A percentile compares a stretch with the other conserved stretches of the same genome.
phyloP scores from a whole-genome alignment of 768 basidiomycete species.

The Suillus placidus region DNA sequence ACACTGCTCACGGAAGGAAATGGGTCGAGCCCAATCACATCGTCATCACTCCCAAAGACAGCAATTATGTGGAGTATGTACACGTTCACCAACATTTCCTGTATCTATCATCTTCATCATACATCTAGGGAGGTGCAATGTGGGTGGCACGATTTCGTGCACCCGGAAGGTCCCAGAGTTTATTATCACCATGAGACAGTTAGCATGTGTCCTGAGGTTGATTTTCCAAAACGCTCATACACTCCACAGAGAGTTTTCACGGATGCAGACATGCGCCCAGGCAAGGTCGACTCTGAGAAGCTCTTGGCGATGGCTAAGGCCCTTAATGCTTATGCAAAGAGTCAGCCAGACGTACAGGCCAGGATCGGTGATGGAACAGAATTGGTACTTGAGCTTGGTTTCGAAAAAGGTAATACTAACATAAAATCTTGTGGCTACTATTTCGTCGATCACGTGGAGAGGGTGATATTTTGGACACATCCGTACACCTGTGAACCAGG shows the following conservation, averaged over 20 bases:
- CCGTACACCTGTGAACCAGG: conserved; percentile 5
- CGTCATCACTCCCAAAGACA: not conserved
- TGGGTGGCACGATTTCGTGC: conserved; percentile 43
- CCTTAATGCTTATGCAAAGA: not conserved
- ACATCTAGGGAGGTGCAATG: not conserved
- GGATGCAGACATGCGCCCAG: conserved; percentile 11
- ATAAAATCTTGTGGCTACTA: conserved; percentile 14
- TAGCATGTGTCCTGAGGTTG: not conserved
- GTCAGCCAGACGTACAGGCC: not conserved
- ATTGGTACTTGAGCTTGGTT: conserved; percentile 13
- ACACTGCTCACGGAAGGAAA: not conserved
- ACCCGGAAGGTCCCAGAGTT: conserved; percentile 30
- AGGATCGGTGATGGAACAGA: conserved; percentile 4
- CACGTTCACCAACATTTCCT: not conserved
- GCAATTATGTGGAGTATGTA: conserved; percentile 1
- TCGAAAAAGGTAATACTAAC: not conserved
- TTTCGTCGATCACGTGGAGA: conserved; percentile 12
- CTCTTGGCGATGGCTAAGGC: not conserved
- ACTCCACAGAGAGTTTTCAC: conserved; percentile 13
- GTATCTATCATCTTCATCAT: not conserved
- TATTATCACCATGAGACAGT: conserved; percentile 28
- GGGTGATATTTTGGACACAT: conserved; percentile 16
- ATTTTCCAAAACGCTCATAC: not conserved
- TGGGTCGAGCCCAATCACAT: not conserved
- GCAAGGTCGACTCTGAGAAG: not conserved